Percentiles rank a stretch among this genome's conserved stretches.
Conservation (phyloP, 2,329 filamentous ascomycete species). For the Apiospora hydei region DNA sequence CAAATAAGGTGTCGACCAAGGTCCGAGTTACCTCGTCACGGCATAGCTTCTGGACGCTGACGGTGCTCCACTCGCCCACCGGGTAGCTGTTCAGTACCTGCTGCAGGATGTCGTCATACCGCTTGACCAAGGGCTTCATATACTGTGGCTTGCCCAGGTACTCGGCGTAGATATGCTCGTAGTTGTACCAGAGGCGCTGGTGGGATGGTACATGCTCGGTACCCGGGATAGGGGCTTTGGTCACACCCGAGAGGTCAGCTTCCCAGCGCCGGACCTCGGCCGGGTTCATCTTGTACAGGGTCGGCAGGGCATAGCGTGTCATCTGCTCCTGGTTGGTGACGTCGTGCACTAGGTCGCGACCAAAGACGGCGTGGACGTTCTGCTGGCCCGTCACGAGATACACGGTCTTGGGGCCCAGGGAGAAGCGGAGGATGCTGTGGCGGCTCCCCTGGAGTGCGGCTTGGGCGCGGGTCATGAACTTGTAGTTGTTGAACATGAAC, state of each 20-base stretch:
- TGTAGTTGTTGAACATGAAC: neutral
- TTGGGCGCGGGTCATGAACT: neutral
- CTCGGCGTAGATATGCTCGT: neutral
- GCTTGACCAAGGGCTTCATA: constrained; percentile 26
- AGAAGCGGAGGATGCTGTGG: constrained; percentile 18
- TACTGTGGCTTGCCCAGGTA: neutral
- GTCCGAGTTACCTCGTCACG: neutral
- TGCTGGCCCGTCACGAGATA: constrained; percentile 29
- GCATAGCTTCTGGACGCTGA: neutral
- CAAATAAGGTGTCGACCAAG: constrained; percentile 32
- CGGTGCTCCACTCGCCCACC: neutral
- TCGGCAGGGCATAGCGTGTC: constrained; percentile 26
- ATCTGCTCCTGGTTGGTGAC: constrained; percentile 26
- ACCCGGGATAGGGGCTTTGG: constrained; percentile 29
- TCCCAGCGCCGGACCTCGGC: constrained; percentile 23
- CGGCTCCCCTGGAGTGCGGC: neutral
- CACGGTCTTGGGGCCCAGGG: neutral
- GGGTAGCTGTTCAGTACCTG: neutral
- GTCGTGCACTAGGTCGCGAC: neutral
- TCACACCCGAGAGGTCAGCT: neutral
- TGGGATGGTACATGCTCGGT: constrained; percentile 29
- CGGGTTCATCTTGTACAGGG: constrained; percentile 25
- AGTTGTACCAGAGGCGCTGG: neutral
- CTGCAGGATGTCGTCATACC: constrained; percentile 33
- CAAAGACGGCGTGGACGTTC: constrained; percentile 31